Conservation (phyloP, 1,284 basidiomycete species). For the Ceratobasidium sp. region DNA sequence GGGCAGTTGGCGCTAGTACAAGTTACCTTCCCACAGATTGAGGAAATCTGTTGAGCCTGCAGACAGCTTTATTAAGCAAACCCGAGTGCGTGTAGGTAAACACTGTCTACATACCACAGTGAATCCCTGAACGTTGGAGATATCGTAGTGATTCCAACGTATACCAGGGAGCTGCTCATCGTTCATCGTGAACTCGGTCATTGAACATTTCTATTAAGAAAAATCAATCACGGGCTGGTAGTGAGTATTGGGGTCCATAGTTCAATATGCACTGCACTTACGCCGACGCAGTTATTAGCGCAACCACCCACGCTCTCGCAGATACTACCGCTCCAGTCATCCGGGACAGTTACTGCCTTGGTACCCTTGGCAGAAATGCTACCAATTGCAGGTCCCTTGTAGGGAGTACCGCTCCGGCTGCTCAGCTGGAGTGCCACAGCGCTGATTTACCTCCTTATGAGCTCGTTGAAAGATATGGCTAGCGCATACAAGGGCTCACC, state of each 20-base stretch:
- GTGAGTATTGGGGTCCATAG: too few relatives aligned
- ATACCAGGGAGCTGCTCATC: neutral
- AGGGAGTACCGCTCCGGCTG: conserved; percentile 16
- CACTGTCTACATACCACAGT: neutral
- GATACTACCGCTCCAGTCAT: conserved; percentile 18
- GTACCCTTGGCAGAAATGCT: neutral
- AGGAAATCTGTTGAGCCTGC: neutral
- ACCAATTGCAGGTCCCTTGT: conserved; percentile 5
- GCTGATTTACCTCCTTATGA: too few relatives aligned
- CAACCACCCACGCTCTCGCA: neutral
- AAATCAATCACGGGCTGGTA: too few relatives aligned
- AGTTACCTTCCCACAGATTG: neutral
- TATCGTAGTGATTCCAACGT: conserved; percentile 15
- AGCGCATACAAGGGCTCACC: too few relatives aligned
- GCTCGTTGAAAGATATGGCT: too few relatives aligned
- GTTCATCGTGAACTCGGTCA: conserved; percentile 28
- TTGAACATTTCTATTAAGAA: conserved; percentile 6
- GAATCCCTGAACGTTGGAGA: neutral
- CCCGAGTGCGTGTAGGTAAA: too few relatives aligned
- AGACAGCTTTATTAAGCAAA: too few relatives aligned
- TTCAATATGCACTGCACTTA: too few relatives aligned
- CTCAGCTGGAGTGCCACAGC: neutral
- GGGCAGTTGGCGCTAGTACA: neutral
- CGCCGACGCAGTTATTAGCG: conserved; percentile 8
- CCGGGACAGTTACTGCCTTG: conserved; percentile 8